A percentile compares a stretch with the other conserved stretches of the same genome.
Conservation (phyloP, 2,329 filamentous ascomycete genomes). For the Tricladium varicosporioides region DNA sequence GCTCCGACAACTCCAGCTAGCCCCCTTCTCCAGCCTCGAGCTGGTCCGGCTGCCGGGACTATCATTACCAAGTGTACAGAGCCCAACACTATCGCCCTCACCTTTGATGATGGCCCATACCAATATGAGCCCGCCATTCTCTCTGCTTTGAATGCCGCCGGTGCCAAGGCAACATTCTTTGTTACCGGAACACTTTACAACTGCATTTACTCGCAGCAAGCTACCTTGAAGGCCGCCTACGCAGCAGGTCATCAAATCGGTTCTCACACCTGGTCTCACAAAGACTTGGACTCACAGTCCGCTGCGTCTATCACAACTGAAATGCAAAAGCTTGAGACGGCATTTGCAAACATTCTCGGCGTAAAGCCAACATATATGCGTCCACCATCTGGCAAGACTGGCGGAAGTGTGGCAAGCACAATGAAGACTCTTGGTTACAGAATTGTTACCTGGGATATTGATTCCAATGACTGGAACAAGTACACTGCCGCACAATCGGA, state of each 20-base stretch:
- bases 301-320: conserved; percentile 41
- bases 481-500: conserved; percentile 1
- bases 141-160: conserved; percentile 53
- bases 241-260: conserved; percentile 56
- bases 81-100: conserved; percentile 60
- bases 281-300: conserved; percentile 42
- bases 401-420: not conserved
- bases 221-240: conserved; percentile 12
- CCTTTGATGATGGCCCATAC: conserved; percentile 65
- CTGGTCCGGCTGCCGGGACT: conserved; percentile 4
- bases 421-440: conserved; percentile 9
- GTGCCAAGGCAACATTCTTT: conserved; percentile 60
- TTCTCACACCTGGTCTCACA: conserved; percentile 52
- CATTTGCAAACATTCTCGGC: conserved; percentile 49
- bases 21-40: not conserved
- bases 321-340: conserved; percentile 51
- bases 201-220: conserved; percentile 11
- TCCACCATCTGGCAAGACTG: conserved; percentile 36
- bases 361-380: conserved; percentile 51
- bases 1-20: not conserved
- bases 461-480: conserved; percentile 14
- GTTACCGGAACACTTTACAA: conserved; percentile 15
- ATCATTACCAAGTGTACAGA: conserved; percentile 38
- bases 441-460: conserved; percentile 14
- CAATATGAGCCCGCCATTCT: conserved; percentile 58